phyloP scores from a whole-genome alignment of 2,329 filamentous ascomycete species.

The Penicillium paneum region DNA sequence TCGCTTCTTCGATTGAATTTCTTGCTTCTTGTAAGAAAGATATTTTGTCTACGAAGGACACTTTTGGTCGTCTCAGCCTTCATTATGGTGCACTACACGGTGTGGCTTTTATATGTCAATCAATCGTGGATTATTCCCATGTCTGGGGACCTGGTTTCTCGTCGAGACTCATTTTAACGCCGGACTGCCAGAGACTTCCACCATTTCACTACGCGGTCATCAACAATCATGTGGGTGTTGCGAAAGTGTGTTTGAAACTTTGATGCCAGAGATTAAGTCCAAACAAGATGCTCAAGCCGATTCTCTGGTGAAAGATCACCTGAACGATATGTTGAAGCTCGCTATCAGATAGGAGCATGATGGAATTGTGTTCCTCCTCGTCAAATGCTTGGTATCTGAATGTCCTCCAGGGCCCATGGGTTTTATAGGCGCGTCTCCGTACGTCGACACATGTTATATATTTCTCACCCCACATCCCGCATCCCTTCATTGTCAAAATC shows the following conservation, averaged over 20 bases:
- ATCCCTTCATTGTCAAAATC: no score
- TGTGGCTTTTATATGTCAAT: not conserved
- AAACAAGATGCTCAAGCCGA: not conserved
- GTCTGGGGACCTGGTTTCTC: not conserved
- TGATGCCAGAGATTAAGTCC: not conserved
- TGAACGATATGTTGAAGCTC: not conserved
- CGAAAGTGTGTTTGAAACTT: not conserved
- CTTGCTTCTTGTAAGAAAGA: not conserved
- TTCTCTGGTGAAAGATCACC: not conserved
- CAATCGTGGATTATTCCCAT: not conserved
- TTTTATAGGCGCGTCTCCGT: no score
- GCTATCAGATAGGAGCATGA: constrained; percentile 6
- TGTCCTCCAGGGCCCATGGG: no score
- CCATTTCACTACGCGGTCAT: constrained; percentile 12
- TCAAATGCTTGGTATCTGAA: no score
- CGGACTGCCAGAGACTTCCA: constrained; percentile 4
- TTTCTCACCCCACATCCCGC: no score
- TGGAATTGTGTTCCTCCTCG: constrained; percentile 3
- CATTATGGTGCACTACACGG: constrained; percentile 9
- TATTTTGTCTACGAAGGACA: constrained; percentile 1
- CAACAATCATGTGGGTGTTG: constrained; percentile 3
- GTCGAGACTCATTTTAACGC: not conserved
- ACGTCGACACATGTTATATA: no score
- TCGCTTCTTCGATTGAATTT: not conserved
- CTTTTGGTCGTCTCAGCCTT: constrained; percentile 1